Percentiles rank a stretch among this genome's conserved stretches.
phyloP scores from a whole-genome alignment of 805 yeast genomes.

The Pichia californica region DNA sequence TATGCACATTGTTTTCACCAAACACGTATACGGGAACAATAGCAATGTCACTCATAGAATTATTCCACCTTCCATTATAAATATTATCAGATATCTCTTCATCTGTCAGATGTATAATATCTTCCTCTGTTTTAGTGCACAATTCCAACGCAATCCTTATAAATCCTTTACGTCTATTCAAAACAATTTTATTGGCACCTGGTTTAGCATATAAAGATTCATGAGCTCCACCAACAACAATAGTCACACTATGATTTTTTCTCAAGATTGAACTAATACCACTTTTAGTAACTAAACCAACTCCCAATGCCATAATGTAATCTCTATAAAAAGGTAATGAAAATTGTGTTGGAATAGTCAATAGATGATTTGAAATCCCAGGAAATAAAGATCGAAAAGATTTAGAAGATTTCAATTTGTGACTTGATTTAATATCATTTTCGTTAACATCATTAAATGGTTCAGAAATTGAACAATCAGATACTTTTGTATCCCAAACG shows the following conservation, averaged over 20 bases:
- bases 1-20: constrained; percentile 71
- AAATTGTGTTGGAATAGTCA: constrained; percentile 82
- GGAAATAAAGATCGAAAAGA: constrained; percentile 60
- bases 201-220: constrained; percentile 70
- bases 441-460: no score
- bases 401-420: constrained; percentile 4
- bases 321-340: constrained; percentile 81
- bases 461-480: background rate
- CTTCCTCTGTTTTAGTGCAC: constrained; percentile 2
- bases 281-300: constrained; percentile 72
- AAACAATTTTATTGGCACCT: constrained; percentile 59
- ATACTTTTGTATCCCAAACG: background rate
- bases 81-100: constrained; percentile 5
- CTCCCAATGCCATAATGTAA: constrained; percentile 72
- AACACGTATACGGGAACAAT: constrained; percentile 86
- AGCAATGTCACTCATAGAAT: constrained; percentile 51
- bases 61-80: constrained; percentile 6
- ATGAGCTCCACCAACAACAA: constrained; percentile 95
- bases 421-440: background rate
- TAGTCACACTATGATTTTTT: constrained; percentile 69
- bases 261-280: constrained; percentile 62
- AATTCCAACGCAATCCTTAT: constrained; percentile 76
- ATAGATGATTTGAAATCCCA: constrained; percentile 69
- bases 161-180: constrained; percentile 80
- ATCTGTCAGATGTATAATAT: background rate